Evolutionary conservation across 2,329 filamentous ascomycete genomes (phyloP).

Genomic region (Alternaria postmessia): DNA sequence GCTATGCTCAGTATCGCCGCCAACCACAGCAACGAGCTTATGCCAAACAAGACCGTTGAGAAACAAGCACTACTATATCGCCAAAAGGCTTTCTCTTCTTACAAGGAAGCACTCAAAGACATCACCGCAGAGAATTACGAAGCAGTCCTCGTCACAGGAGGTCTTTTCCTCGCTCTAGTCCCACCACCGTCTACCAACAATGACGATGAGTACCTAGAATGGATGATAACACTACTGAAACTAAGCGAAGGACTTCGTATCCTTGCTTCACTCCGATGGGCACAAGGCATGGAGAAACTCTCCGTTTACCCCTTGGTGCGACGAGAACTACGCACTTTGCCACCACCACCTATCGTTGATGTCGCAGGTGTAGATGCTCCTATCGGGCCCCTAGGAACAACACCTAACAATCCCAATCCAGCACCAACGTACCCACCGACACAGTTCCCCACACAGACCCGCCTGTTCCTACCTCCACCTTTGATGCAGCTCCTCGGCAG

Average conservation of each 20-base stretch:
- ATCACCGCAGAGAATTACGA: constrained; percentile 47
- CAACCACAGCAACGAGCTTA: constrained; percentile 26
- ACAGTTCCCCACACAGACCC: constrained; percentile 10
- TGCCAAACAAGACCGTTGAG: constrained; percentile 21
- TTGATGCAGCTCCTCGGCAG: constrained; percentile 34
- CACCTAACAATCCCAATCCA: constrained; percentile 37
- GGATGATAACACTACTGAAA: constrained; percentile 35
- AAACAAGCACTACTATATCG: constrained; percentile 34
- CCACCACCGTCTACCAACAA: constrained; percentile 19
- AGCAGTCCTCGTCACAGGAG: constrained; percentile 36
- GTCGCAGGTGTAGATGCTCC: constrained; percentile 12
- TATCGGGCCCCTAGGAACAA: constrained; percentile 23
- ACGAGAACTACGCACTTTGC: constrained; percentile 38
- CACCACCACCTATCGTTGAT: constrained; percentile 35
- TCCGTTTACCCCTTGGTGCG: constrained; percentile 39
- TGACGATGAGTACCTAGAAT: constrained; percentile 27
- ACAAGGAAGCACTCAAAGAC: constrained; percentile 36
- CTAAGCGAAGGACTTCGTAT: constrained; percentile 45
- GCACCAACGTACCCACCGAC: constrained; percentile 30
- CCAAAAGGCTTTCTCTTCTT: constrained; percentile 36
- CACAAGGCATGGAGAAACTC: constrained; percentile 43
- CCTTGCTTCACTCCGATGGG: constrained; percentile 41
- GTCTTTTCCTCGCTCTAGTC: constrained; percentile 35
- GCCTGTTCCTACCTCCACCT: constrained; percentile 41
- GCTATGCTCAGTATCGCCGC: constrained; percentile 41